phyloP scores from a whole-genome alignment of 2,329 filamentous ascomycete species.

The Tolypocladium album region DNA sequence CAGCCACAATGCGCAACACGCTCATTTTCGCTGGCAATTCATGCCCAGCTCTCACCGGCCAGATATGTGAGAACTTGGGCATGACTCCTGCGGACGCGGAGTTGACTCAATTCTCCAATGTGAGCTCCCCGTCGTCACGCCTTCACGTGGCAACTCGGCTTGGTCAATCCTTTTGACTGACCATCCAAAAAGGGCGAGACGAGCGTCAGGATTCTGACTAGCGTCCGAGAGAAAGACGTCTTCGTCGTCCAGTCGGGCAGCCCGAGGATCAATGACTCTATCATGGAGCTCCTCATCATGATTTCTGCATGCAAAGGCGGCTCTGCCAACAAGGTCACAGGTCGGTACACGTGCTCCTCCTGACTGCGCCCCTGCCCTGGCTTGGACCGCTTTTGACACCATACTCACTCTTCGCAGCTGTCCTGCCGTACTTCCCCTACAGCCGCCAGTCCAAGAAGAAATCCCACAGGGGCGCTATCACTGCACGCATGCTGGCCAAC shows the following conservation, averaged over 20 bases:
- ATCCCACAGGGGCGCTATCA: constrained; percentile 90
- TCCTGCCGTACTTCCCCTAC: constrained; percentile 96
- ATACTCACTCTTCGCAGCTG: constrained; percentile 40
- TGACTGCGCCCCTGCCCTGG: constrained; percentile 5
- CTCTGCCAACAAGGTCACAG: constrained; percentile 91
- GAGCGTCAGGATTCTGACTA: constrained; percentile 57
- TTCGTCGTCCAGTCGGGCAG: constrained; percentile 98
- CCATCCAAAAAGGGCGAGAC: constrained; percentile 48
- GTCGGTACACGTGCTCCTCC: constrained; percentile 37
- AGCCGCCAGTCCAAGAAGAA: constrained; percentile 99
- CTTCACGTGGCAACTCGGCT: not conserved
- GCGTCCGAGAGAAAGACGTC: constrained; percentile 94
- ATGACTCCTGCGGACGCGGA: constrained; percentile 55
- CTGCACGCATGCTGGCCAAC: constrained; percentile 93
- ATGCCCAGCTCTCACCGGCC: constrained; percentile 51
- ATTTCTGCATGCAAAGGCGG: constrained; percentile 97
- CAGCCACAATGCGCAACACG: constrained; percentile 48
- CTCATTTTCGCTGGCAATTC: constrained; percentile 59
- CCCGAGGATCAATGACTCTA: constrained; percentile 91
- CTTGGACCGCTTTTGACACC: constrained; percentile 6
- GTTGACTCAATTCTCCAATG: constrained; percentile 61
- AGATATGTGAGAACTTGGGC: constrained; percentile 59
- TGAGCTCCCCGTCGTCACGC: constrained; percentile 28
- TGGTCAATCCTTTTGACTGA: constrained; percentile 7
- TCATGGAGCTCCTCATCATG: constrained; percentile 99